Base-by-base conservation (phyloP, 106 monocot genomes). In the Amphibolis antarctica region DNA sequence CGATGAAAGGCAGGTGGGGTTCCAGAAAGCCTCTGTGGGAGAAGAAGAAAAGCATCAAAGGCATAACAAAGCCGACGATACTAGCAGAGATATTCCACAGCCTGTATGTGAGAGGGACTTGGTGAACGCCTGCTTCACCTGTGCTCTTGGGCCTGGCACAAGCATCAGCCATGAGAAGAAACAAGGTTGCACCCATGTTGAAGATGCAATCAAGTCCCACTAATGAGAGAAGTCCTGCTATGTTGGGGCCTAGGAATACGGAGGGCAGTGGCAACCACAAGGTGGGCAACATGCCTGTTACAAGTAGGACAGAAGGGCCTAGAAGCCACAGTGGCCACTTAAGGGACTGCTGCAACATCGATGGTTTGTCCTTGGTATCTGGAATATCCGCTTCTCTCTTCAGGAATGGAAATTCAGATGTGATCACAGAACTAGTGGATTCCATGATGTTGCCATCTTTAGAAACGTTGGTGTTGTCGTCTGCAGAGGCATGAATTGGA, bases 151-250 rank as follows among this genome's bases (percentile, higher is more conserved):
- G 71, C 13, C 78, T 59, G 27, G 82, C 96, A 70, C 86, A 90
- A 20, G 86, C 75, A 68, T 96, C 96, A 17, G 96, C 84, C 84
- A 90, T 90, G 29, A 96, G 89, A 60, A 96, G 79, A 67, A 96
- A 90, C 46, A 90, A 69, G 44, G 80, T 86, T 24, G 90, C 90
- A 17, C 89, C 96, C 74, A 96, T 90, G 76, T 87, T 96, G 46
- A 90, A 96, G 20, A 96, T 74, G 54, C 86, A 96, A 60, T 96
- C 96, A 0, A 96, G 84, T 11, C 96, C 96, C 0, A 96, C 69
- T 49, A 96, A 50, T 0, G 96, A 90, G 21, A 96, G 82, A 68
- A 96, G 70, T 27, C 90, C 90, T 20, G 86, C 84, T 19, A 75
- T 78, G 59, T 82, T 86, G 53, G 89, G 76, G 21, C 89, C 84